These are phyloP conservation scores for Pisolithus thermaeus DNA, from an alignment of 1,284 basidiomycete species.

Conservation along the genomic window DNA sequence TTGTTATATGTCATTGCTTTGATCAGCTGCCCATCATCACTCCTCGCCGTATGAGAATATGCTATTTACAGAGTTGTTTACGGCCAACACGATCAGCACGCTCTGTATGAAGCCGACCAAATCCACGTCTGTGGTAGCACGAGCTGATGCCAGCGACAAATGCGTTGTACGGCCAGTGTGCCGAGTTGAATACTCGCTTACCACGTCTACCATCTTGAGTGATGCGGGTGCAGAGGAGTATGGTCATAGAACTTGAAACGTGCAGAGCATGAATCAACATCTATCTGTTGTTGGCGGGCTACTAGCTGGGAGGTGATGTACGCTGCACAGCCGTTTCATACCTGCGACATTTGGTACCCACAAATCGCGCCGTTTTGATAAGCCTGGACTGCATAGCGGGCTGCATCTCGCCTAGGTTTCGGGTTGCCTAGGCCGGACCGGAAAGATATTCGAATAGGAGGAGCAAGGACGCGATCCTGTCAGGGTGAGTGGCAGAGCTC, in stretches of 20 bases:
- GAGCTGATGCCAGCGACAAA: constrained; percentile 47
- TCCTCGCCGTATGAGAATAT: constrained; percentile 69
- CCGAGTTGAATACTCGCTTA: constrained; percentile 1
- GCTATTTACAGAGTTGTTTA: constrained; percentile 62
- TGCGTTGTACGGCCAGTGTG: constrained; percentile 18
- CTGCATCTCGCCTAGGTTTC: constrained; percentile 59
- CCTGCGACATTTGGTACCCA: constrained; percentile 46
- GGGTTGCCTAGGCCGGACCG: constrained; percentile 54
- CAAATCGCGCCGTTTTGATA: constrained; percentile 48
- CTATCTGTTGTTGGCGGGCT: too few relatives aligned
- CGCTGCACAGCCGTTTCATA: constrained; percentile 42
- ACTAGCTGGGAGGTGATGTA: too few relatives aligned
- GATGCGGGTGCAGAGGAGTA: constrained; percentile 67
- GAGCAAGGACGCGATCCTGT: background rate
- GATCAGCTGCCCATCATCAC: constrained; percentile 41
- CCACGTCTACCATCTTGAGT: constrained; percentile 22
- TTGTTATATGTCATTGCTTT: background rate
- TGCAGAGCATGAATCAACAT: too few relatives aligned
- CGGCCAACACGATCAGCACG: constrained; percentile 73
- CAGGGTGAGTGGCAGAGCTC: background rate
- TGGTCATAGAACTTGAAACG: constrained; percentile 34
- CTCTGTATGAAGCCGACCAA: constrained; percentile 71
- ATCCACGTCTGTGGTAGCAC: constrained; percentile 60
- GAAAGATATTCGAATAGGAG: constrained; percentile 37
- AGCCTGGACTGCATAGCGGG: constrained; percentile 57